phyloP scores from a whole-genome alignment of 148 eudicot species.

The Silene conica region DNA sequence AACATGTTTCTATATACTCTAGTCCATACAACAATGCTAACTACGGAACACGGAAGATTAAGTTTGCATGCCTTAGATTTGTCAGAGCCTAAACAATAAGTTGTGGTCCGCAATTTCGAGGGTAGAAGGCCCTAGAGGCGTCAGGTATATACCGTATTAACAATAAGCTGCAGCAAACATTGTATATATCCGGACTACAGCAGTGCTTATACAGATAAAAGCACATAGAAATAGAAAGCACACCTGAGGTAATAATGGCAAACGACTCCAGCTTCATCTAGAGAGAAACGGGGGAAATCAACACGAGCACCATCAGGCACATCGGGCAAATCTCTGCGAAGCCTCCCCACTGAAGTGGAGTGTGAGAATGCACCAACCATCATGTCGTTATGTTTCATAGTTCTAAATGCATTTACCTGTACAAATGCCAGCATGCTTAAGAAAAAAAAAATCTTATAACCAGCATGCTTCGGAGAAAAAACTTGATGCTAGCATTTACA shows the following conservation, averaged over 20 bases:
- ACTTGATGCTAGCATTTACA: neutral
- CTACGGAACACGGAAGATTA: neutral
- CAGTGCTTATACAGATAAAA: neutral
- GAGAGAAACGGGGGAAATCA: slow-evolving; percentile 57
- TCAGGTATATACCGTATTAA: no score
- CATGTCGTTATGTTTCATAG: slow-evolving; percentile 88
- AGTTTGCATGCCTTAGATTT: no score
- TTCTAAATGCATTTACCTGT: slow-evolving; percentile 89
- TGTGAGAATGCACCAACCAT: slow-evolving; percentile 99
- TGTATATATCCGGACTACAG: neutral
- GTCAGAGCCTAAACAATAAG: no score
- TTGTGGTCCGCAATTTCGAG: no score
- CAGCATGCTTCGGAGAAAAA: neutral
- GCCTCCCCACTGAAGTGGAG: slow-evolving; percentile 93
- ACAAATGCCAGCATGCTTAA: neutral
- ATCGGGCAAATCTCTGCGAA: slow-evolving; percentile 77
- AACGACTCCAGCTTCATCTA: slow-evolving; percentile 88
- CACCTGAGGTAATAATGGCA: slow-evolving; percentile 91
- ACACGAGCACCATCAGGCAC: slow-evolving; percentile 78
- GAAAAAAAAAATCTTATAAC: neutral
- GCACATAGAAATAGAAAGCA: slow-evolving; percentile 14
- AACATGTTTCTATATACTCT: no score
- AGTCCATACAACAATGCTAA: no score
- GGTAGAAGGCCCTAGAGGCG: no score
- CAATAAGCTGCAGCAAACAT: neutral